These are phyloP conservation scores for Ligustrum vulgare DNA, from an alignment of 257 asterid species.

Conservation along the genomic window DNA sequence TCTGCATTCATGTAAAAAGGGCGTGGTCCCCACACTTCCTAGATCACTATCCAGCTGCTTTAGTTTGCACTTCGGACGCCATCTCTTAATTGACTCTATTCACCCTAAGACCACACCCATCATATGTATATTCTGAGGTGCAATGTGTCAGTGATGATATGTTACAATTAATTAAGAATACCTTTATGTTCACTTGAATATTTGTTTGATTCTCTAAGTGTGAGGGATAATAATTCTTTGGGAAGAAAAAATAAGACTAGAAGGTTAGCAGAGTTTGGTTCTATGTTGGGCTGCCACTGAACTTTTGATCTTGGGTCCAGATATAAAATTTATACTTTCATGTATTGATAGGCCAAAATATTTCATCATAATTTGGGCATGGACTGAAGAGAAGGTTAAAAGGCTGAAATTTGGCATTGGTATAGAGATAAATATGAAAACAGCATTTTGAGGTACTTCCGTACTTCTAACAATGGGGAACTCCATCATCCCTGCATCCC, in stretches of 20 bases:
- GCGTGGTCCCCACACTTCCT: too few relatives aligned
- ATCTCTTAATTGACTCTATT: background rate
- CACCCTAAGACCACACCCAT: slow-evolving; percentile 4
- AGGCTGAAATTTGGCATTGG: slow-evolving; percentile 2
- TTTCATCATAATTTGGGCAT: background rate
- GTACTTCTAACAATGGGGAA: slow-evolving; percentile 3
- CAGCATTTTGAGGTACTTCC: slow-evolving; percentile 1
- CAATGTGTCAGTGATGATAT: slow-evolving; percentile 9
- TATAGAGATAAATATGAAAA: background rate
- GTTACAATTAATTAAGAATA: background rate
- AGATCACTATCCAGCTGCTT: background rate
- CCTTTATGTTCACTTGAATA: background rate
- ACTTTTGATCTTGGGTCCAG: background rate
- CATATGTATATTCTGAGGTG: slow-evolving; percentile 5
- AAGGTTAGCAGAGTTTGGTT: background rate
- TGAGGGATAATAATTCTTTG: background rate
- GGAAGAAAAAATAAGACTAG: background rate
- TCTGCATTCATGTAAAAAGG: background rate
- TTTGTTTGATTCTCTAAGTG: background rate
- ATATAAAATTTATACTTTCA: background rate
- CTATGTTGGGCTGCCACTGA: background rate
- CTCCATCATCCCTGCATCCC: background rate
- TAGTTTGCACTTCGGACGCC: background rate
- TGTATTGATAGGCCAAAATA: background rate
- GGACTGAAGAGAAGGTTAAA: background rate